Evolutionary conservation across 1,139 yeast genomes (phyloP).

Genomic region (Suhomyces wounanorum): DNA sequence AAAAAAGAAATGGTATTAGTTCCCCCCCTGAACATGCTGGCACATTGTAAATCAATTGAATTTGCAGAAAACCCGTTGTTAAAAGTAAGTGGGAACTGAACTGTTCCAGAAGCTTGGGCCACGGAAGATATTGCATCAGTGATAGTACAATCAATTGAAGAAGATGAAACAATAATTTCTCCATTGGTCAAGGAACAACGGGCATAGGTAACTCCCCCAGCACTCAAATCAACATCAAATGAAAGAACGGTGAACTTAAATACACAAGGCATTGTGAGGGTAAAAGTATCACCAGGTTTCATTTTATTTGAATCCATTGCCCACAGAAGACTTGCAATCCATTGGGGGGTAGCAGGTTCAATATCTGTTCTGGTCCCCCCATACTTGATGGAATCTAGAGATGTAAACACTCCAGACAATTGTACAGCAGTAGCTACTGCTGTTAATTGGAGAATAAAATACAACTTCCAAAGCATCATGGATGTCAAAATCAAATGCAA

Average conservation of each 20-base stretch:
- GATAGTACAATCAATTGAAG: conserved; percentile 29
- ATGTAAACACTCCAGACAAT: conserved; percentile 24
- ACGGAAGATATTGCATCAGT: conserved; percentile 15
- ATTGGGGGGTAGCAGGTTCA: conserved; percentile 21
- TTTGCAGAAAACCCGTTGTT: conserved; percentile 27
- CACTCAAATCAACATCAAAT: conserved; percentile 20
- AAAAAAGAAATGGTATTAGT: too few relatives aligned
- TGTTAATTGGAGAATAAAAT: too few relatives aligned
- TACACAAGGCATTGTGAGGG: conserved; percentile 33
- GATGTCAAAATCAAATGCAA: too few relatives aligned
- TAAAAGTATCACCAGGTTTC: conserved; percentile 35
- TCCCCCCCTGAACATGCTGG: too few relatives aligned
- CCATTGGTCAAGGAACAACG: conserved; percentile 29
- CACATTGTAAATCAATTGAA: conserved; percentile 22
- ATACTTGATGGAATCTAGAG: conserved; percentile 16
- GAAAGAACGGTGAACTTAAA: conserved; percentile 29
- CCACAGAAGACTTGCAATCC: conserved; percentile 32
- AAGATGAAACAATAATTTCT: conserved; percentile 25
- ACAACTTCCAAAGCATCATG: too few relatives aligned
- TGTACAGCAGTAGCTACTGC: too few relatives aligned
- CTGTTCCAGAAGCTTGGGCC: conserved; percentile 24
- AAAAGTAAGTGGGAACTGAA: conserved; percentile 30
- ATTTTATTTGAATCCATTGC: conserved; percentile 21
- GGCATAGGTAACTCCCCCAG: conserved; percentile 24
- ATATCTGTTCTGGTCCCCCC: neutral